These are phyloP conservation scores for Fusarium devonianum DNA, from an alignment of 2,329 filamentous ascomycete species.

Conservation along the genomic window DNA sequence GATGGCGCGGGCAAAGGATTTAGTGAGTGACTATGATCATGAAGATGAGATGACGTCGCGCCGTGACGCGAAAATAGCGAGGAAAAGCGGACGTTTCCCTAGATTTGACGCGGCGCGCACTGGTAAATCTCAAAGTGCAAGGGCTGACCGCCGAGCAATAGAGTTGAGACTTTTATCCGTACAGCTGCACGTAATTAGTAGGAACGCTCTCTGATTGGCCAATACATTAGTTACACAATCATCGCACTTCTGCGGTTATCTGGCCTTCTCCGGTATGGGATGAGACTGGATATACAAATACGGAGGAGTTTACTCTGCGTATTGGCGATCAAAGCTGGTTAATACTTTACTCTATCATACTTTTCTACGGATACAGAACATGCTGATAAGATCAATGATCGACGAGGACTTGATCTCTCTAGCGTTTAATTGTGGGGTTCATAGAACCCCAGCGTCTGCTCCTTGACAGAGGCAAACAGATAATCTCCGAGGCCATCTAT, in stretches of 20 bases:
- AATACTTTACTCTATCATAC: no score
- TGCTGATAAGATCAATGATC: constrained; percentile 11
- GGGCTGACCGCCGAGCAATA: constrained; percentile 18
- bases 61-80: constrained; percentile 11
- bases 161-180: constrained; percentile 24
- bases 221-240: constrained; percentile 5
- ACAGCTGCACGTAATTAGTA: constrained; percentile 25
- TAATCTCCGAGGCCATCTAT: not conserved
- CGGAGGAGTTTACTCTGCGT: no score
- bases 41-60: not conserved
- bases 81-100: constrained; percentile 2
- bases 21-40: constrained; percentile 8
- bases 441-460: not conserved
- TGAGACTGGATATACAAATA: no score
- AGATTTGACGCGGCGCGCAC: constrained; percentile 27
- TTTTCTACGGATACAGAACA: constrained; percentile 1
- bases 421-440: constrained; percentile 1
- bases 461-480: not conserved
- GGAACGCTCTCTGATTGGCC: constrained; percentile 19
- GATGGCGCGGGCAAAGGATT: not conserved
- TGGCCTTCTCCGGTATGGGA: no score
- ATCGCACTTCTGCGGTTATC: not conserved
- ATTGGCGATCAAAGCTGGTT: no score
- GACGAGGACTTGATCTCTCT: constrained; percentile 14
- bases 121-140: constrained; percentile 16